Evolutionary conservation across 768 basidiomycete species (phyloP), one percentile per base, ranked within the genome.

Genomic region (Calocybe gangraenosa): DNA sequence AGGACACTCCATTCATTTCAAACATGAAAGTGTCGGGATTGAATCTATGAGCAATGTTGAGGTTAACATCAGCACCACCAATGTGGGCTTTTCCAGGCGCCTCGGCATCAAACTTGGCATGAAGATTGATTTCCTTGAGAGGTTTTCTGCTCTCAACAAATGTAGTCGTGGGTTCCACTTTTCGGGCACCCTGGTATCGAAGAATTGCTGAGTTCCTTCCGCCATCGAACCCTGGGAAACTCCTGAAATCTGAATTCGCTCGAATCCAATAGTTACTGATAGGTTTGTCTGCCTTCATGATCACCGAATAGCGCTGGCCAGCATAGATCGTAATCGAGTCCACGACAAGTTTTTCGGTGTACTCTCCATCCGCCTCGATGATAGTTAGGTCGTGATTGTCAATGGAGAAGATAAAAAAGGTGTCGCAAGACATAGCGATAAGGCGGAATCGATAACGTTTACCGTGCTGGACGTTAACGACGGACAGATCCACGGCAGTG

Each of bases 211-310:
- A 65, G 56, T 74, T 77, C 46, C 71, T 61, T 10, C 68, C 68
- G n/a, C 58, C 60, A 1, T 42, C 51, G 42, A 71, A 72, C 7
- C 52, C 65, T 25, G 42, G 25, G 15, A 21, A 21, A 10, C 31
- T 9, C 0, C 62, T 49, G 18, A 48, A 46, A 46, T 57, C 54
- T 40, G 60, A 59, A 42, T 61, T 48, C 19, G 68, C 59, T 33
- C 68, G 66, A 38, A 72, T 58, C 70, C 70, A 82, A 57, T 81
- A 82, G 53, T 78, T 82, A 7, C 59, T 65, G 15, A 73, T 54
- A 0, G 68, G 50, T 44, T 79, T 68, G 51, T 76, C 60, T 8
- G 77, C 73, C 4, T 60, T 65, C 14, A 77, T 55, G 9, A 79
- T 62, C 23, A 59, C 60, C 5, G 61, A 64, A 40, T 62, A 62